Conservation (phyloP, 2,329 filamentous ascomycete species). For the Ophiostoma angusticollis region DNA sequence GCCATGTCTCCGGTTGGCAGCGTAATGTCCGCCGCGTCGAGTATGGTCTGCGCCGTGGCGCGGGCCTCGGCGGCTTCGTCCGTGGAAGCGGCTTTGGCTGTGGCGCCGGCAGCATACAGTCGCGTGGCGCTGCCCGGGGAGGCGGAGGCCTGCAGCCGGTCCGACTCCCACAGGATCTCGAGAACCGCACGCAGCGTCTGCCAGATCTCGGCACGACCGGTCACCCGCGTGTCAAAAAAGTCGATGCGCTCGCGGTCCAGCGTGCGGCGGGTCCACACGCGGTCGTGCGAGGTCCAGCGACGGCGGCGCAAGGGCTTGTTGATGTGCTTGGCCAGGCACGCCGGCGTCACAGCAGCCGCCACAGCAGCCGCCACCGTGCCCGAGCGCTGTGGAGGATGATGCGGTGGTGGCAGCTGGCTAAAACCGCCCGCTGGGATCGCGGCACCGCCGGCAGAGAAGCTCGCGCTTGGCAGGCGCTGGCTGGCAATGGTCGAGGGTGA, state of each 20-base stretch:
- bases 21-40: slow-evolving; percentile 66
- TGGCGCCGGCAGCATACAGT: not conserved
- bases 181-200: slow-evolving; percentile 56
- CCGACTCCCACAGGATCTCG: slow-evolving; percentile 50
- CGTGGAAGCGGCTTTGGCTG: not conserved
- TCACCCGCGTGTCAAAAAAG: slow-evolving; percentile 85
- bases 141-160: slow-evolving; percentile 2
- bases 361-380: slow-evolving; percentile 14
- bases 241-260: slow-evolving; percentile 61
- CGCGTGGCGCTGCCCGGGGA: too few relatives aligned
- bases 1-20: slow-evolving; percentile 60
- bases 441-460: not conserved
- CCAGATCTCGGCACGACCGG: slow-evolving; percentile 69
- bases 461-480: not conserved
- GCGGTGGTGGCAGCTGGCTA: slow-evolving; percentile 2
- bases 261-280: slow-evolving; percentile 55
- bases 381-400: slow-evolving; percentile 8
- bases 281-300: slow-evolving; percentile 50
- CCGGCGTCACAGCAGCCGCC: slow-evolving; percentile 19
- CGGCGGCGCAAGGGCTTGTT: slow-evolving; percentile 56
- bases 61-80: slow-evolving; percentile 31
- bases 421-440: not conserved
- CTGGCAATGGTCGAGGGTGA: slow-evolving; percentile 4
- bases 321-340: slow-evolving; percentile 48
- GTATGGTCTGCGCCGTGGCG: slow-evolving; percentile 63